These are phyloP conservation scores for Globisporangium alternatum DNA, from an alignment of 352 stramenopile species.

Conservation along the genomic window DNA sequence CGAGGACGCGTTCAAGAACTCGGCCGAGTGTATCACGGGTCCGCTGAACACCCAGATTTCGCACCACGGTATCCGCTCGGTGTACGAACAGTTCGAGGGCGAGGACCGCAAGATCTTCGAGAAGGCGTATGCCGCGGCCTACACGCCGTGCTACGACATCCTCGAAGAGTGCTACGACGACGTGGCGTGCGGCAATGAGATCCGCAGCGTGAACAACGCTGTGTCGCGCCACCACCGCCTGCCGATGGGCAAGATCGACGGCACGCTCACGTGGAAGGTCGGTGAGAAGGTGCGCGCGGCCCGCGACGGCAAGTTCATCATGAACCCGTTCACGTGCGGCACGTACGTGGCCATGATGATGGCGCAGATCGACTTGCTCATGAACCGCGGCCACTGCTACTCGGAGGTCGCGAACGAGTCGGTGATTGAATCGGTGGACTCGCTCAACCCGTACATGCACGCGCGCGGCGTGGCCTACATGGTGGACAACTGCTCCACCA, in stretches of 20 bases:
- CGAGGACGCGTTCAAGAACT: constrained; percentile 96
- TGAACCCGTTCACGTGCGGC: constrained; percentile 97
- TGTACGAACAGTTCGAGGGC: constrained; percentile 93
- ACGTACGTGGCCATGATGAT: constrained; percentile 99
- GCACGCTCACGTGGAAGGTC: constrained; percentile 96
- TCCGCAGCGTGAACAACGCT: constrained; percentile 97
- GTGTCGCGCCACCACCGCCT: constrained; percentile 92
- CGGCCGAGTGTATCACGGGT: constrained; percentile 96
- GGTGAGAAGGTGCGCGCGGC: constrained; percentile 94
- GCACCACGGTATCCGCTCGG: constrained; percentile 95
- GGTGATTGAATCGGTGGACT: constrained; percentile 98
- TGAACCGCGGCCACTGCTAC: constrained; percentile 95
- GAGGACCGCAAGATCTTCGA: constrained; percentile 94
- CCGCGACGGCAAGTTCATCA: constrained; percentile 94
- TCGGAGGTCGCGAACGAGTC: constrained; percentile 98
- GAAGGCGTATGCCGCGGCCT: constrained; percentile 94
- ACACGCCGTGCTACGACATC: constrained; percentile 96
- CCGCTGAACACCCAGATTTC: constrained; percentile 97
- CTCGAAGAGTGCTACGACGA: constrained; percentile 99
- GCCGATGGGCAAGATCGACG: constrained; percentile 97
- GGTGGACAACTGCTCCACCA: constrained; percentile 99
- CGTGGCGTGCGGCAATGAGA: constrained; percentile 97
- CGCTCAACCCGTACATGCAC: constrained; percentile 99
- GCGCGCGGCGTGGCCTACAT: constrained; percentile 97
- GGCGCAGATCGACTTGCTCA: constrained; percentile 96